Base-by-base conservation (phyloP, 164 flowering plant species). In the Chimonanthus salicifolius region DNA sequence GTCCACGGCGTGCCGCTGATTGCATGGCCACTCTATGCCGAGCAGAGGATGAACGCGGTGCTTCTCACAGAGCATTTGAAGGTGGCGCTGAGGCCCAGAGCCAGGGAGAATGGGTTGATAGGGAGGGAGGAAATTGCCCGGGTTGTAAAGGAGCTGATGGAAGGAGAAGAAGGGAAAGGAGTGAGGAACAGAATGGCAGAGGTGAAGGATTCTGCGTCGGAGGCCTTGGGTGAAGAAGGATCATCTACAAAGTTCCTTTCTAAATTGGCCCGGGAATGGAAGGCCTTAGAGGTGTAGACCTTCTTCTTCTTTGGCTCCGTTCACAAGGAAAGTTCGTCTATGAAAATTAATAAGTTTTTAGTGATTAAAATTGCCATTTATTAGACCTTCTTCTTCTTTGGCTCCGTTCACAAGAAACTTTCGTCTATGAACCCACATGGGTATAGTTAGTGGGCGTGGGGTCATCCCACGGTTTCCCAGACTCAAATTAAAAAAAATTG, bases 11-110 rank as follows among this genome's bases (percentile, higher is more conserved):
- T 91, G 47, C 91, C 97, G 0, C 7, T 87, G 48, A 85, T 90
- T 20, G 87, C 90, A 0, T 90, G 94, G 97, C 94, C 94, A 0
- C 85, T 90, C 16, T 92, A 84, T 60, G 94, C 93, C 0, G 97
- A 92, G 72, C 94, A 92, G 71, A 83, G 75, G 60, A 87, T 85
- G 90, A 92, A 88, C 70, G 85, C 94, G 0, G 74, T 81, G 4
- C 69, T 85, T 82, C 67, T 90, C 5, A 79, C 79, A 0, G 84
- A 87, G 46, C 92, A 84, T 6, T 7, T 87, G 0, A 79, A 80
- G 71, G 87, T 86, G 60, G 92, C 91, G 0, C 5, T 90, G 71
- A 79, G 83, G 73, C 83, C 86, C 0, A 11, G 47, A 7, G 68
- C 47, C 13, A 20, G 67, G 3, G 88, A 78, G 7, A 64, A 83